Evolutionary conservation across 352 stramenopile genomes (phyloP).

Genomic region (Aphanomyces invadans): DNA sequence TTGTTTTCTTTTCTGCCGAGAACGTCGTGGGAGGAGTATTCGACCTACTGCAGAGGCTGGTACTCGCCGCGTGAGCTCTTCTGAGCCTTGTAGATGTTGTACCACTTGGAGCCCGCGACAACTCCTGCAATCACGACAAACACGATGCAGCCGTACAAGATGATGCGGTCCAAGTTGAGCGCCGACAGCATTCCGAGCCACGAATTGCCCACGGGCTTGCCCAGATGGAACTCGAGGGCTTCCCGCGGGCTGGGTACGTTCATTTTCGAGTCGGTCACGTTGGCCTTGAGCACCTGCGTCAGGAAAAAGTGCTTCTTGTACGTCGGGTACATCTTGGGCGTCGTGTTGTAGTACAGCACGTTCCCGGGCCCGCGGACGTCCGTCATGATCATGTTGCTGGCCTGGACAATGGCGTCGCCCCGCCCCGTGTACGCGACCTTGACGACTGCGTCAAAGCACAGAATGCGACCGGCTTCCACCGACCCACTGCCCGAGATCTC

Average conservation of each 20-base stretch:
- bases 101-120: conserved; percentile 12
- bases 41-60: conserved; percentile 19
- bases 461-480: conserved; percentile 11
- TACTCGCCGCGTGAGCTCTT: conserved; percentile 18
- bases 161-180: conserved; percentile 20
- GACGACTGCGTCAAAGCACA: conserved; percentile 4
- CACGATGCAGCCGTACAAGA: conserved; percentile 18
- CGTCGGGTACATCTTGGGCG: conserved; percentile 11
- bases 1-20: too few relatives aligned
- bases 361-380: conserved; percentile 22
- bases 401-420: conserved; percentile 15
- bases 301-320: conserved; percentile 25
- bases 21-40: too few relatives aligned
- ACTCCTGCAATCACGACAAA: conserved; percentile 17
- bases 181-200: conserved; percentile 15
- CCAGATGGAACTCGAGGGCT: conserved; percentile 13
- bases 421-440: conserved; percentile 19
- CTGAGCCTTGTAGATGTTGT: conserved; percentile 20
- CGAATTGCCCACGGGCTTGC: neutral
- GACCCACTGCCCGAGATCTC: conserved; percentile 15
- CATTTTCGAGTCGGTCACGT: conserved; percentile 5
- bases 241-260: neutral
- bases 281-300: neutral
- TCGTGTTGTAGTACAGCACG: conserved; percentile 23
- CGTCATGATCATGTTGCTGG: conserved; percentile 10